phyloP scores from a whole-genome alignment of 2,329 filamentous ascomycete species.

The Knufia petricola region DNA sequence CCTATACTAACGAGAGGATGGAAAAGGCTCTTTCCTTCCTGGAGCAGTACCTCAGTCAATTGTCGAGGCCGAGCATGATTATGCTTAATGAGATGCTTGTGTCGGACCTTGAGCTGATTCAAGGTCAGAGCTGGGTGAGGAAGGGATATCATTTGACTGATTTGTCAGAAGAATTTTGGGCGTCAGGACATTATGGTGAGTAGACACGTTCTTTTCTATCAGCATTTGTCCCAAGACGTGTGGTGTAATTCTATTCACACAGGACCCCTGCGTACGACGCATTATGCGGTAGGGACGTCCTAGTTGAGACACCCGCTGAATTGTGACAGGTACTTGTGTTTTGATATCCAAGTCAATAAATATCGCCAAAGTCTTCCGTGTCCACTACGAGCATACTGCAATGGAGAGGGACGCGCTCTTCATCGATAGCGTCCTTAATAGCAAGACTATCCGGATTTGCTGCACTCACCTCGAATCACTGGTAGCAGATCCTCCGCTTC shows the following conservation, averaged over 20 bases:
- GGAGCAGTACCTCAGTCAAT: constrained; percentile 24
- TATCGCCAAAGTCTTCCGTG: constrained; percentile 40
- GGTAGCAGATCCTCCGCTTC: constrained; percentile 37
- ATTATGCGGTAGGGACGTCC: no score
- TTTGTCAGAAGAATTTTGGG: constrained; percentile 36
- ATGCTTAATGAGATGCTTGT: constrained; percentile 46
- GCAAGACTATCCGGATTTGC: constrained; percentile 34
- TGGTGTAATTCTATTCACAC: neutral
- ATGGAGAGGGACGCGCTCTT: constrained; percentile 49
- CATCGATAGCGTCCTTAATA: constrained; percentile 37
- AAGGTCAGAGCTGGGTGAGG: constrained; percentile 39
- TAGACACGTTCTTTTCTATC: neutral
- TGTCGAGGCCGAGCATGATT: constrained; percentile 31
- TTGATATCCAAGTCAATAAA: constrained; percentile 41
- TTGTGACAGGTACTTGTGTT: constrained; percentile 38
- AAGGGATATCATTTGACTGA: constrained; percentile 43
- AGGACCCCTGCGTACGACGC: no score
- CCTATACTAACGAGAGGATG: constrained; percentile 33
- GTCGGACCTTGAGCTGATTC: constrained; percentile 38
- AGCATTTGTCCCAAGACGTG: neutral
- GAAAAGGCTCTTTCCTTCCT: constrained; percentile 33
- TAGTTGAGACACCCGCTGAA: neutral
- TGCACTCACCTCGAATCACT: constrained; percentile 51
- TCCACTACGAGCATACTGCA: constrained; percentile 40
- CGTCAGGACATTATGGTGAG: constrained; percentile 32